Evolutionary conservation across 257 asterid genomes (phyloP), one percentile per base, ranked within the genome.

Genomic region (Gynochthodes officinalis): DNA sequence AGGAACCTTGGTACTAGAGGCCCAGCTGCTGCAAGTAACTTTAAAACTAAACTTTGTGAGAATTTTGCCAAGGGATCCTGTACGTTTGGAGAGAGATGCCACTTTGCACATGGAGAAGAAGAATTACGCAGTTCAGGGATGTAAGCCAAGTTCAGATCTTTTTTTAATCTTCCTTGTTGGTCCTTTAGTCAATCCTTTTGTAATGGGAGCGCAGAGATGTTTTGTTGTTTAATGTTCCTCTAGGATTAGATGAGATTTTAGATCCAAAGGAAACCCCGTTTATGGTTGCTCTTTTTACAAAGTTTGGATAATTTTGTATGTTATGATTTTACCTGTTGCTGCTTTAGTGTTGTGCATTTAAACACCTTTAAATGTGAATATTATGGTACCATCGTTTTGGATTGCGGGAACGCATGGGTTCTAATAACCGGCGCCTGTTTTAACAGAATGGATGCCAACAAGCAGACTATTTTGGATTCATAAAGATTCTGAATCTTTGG

Each of bases 51-150:
- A 58, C 71, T 88, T 3, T 88, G 96, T 70, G 97, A 90, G 74
- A 90, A 88, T 73, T 90, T 90, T 64, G 46, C 79, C 18, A 88
- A 89, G 72, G 89, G 93, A 43, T 66, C 87, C 11, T 88, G 93
- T 73, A 86, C 95, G 33, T 90, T 90, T 69, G 97, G 93, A 53
- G 91, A 88, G 0, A 83, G 84, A 86, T 90, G 97, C 77, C 95
- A 90, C 79, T 90, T 90, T 69, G 97, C 97, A 2, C 97, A 90
- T 44, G 97, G 95, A 70, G 89, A 73, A 15, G 91, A 90, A 74
- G 93, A 90, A 75, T 53, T 90, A 81, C 95, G 97, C 39, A 80
- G 54, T 74, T 61, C 86, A 1, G 86, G 81, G 44, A 52, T 77
- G 10, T 84, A 78, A 86, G 68, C 55, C 7, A 14, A 4, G 28